These are phyloP conservation scores for Crithidia acanthocephali DNA, from an alignment of 208 protist species.

Conservation along the genomic window DNA sequence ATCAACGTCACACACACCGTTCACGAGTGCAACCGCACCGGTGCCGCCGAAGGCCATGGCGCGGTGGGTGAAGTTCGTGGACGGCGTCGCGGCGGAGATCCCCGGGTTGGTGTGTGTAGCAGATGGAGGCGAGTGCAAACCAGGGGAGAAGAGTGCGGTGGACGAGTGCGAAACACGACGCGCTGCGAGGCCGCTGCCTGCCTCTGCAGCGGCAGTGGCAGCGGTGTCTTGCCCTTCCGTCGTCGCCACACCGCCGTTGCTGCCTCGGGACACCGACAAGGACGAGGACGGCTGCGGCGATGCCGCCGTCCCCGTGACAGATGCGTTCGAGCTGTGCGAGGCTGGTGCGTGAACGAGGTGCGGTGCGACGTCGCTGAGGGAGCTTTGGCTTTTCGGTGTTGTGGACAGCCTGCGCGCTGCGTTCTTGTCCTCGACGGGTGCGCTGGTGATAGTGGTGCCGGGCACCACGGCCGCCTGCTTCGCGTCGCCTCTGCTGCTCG, in stretches of 20 bases:
- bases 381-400: constrained; percentile 4
- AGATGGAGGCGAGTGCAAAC: background rate
- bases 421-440: background rate
- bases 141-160: background rate
- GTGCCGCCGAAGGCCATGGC: constrained; percentile 54
- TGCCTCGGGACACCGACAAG: background rate
- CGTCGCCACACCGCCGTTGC: background rate
- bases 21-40: constrained; percentile 47
- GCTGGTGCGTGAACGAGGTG: background rate
- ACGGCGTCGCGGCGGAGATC: background rate
- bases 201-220: background rate
- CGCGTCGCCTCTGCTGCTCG: background rate
- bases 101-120: background rate
- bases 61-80: constrained; percentile 45
- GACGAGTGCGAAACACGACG: background rate
- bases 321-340: background rate
- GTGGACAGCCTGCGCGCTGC: background rate
- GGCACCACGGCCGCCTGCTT: background rate
- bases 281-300: background rate
- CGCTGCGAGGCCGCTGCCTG: background rate
- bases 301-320: background rate
- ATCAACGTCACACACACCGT: constrained; percentile 80
- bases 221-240: background rate
- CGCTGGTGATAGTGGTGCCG: background rate
- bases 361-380: background rate